Conservation (phyloP, 2,329 filamentous ascomycete species). For the Dactylellina leptospora region DNA sequence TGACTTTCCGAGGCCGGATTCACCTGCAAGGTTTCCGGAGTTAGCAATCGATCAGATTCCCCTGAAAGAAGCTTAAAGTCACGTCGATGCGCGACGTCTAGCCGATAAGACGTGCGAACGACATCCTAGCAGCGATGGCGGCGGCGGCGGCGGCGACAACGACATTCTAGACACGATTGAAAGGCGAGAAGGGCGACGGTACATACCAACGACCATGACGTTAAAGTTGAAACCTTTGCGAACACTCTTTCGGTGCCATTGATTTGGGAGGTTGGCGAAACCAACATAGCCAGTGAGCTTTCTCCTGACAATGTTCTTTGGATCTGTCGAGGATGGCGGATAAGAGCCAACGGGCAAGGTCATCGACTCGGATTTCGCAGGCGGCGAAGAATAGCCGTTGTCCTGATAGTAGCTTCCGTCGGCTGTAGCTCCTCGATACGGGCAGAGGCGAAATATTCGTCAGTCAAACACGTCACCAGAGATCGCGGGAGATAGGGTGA, state of each 20-base stretch:
- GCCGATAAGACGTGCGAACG: slow-evolving; percentile 8
- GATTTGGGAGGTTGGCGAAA: slow-evolving; percentile 98
- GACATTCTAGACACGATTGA: background rate
- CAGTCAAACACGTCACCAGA: slow-evolving; percentile 49
- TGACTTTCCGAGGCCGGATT: slow-evolving; percentile 98
- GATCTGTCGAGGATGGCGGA: slow-evolving; percentile 66
- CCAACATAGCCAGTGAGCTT: slow-evolving; percentile 99
- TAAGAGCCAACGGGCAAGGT: slow-evolving; percentile 41
- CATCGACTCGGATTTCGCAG: slow-evolving; percentile 45
- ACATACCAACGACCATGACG: slow-evolving; percentile 99
- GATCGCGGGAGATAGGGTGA: slow-evolving; percentile 1
- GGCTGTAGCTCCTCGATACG: slow-evolving; percentile 48
- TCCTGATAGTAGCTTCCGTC: slow-evolving; percentile 50
- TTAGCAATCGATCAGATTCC: slow-evolving; percentile 24
- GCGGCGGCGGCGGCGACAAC: slow-evolving; percentile 44
- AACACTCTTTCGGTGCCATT: slow-evolving; percentile 99
- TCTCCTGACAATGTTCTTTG: slow-evolving; percentile 95
- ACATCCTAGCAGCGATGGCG: background rate
- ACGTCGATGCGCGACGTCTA: slow-evolving; percentile 16
- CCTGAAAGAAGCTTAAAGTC: slow-evolving; percentile 46
- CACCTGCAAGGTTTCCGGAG: slow-evolving; percentile 69
- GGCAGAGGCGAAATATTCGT: slow-evolving; percentile 21
- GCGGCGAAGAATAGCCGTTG: slow-evolving; percentile 45
- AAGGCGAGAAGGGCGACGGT: background rate
- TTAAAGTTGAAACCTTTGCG: slow-evolving; percentile 99